Evolutionary conservation across 2,329 filamentous ascomycete species (phyloP).

Genomic region (Microcera coccophila): DNA sequence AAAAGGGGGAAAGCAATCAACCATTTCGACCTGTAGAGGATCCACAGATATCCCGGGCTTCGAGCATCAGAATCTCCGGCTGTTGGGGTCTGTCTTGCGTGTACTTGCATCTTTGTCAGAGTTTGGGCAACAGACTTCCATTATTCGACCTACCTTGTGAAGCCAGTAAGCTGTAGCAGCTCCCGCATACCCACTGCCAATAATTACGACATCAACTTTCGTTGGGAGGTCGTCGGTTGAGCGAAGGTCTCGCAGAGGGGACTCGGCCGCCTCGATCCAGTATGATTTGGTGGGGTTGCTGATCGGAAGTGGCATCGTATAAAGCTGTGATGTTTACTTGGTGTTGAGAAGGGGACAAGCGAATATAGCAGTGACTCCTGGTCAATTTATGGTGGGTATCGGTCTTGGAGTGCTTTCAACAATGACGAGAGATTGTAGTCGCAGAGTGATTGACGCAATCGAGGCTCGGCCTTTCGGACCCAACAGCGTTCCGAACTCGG

Average conservation of each 20-base stretch:
- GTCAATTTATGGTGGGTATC: no score
- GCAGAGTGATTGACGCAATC: no score
- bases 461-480: no score
- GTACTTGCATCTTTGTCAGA: not conserved
- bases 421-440: no score
- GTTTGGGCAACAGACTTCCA: not conserved
- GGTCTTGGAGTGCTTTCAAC: no score
- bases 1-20: not conserved
- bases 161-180: constrained; percentile 9
- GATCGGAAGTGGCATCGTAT: constrained; percentile 11
- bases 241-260: constrained; percentile 8
- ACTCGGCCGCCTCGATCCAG: constrained; percentile 10
- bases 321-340: no score
- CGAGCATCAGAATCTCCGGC: constrained; percentile 6
- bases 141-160: constrained; percentile 8
- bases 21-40: constrained; percentile 10
- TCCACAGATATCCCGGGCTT: constrained; percentile 11
- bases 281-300: constrained; percentile 11
- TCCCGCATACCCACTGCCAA: constrained; percentile 11
- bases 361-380: no score
- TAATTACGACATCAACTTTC: constrained; percentile 6
- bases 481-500: no score
- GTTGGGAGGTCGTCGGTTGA: constrained; percentile 3
- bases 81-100: constrained; percentile 1
- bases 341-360: no score